These are phyloP conservation scores for Trichocladium uniseriatum DNA, from an alignment of 495 filamentous ascomycete species.

Conservation along the genomic window DNA sequence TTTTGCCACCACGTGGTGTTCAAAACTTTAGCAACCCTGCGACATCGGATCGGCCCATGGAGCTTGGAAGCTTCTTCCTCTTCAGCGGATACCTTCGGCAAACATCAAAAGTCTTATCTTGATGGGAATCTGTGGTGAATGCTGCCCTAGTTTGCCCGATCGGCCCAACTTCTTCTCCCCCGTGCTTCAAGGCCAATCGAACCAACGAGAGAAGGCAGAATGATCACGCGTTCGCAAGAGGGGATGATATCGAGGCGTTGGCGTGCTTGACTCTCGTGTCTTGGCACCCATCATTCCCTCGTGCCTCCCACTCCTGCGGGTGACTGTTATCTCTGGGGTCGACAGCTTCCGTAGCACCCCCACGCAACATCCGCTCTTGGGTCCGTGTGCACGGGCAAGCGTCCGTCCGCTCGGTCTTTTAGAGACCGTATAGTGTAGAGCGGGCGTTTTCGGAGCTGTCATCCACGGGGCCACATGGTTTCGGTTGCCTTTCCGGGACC, in stretches of 20 bases:
- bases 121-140: not conserved
- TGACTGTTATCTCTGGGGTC: not conserved
- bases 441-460: not conserved
- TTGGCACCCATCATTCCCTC: not conserved
- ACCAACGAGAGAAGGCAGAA: not conserved
- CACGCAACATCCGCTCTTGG: not conserved
- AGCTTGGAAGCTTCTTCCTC: not conserved
- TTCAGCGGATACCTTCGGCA: not conserved
- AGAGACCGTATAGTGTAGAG: not conserved
- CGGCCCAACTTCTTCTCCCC: not conserved
- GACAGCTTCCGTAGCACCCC: not conserved
- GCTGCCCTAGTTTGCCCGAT: not conserved
- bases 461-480: not conserved
- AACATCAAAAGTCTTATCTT: not conserved
- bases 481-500: not conserved
- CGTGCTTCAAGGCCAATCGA: not conserved
- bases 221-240: not conserved
- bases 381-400: not conserved
- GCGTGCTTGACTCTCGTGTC: not conserved
- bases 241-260: not conserved
- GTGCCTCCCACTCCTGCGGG: not conserved
- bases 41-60: conserved; percentile 1
- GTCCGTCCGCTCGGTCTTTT: not conserved
- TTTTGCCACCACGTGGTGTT: not conserved
- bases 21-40: not conserved